Conservation (phyloP, 371 early-diverging fungal species). For the Gilbertella persicaria region DNA sequence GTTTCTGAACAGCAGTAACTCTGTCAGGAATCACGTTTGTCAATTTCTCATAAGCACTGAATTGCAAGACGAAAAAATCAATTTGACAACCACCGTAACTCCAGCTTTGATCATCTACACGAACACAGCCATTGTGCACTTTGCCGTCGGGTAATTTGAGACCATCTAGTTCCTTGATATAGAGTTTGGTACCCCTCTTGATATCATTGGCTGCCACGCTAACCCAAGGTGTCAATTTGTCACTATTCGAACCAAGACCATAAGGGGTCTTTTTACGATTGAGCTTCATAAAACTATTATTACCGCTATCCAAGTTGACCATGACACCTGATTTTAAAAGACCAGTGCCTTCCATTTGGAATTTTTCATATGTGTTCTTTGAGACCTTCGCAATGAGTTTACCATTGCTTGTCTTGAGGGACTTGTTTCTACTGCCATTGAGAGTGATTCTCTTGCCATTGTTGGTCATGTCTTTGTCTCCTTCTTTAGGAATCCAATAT, state of each 20-base stretch:
- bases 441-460: conserved; percentile 21
- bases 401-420: conserved; percentile 17
- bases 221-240: conserved; percentile 41
- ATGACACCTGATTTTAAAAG: conserved; percentile 25
- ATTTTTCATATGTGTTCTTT: conserved; percentile 28
- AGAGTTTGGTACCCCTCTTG: conserved; percentile 49
- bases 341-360: conserved; percentile 40
- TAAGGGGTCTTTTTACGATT: conserved; percentile 17
- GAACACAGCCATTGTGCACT: conserved; percentile 52
- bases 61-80: conserved; percentile 42
- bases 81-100: conserved; percentile 45
- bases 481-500: conserved; percentile 41
- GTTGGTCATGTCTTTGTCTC: conserved; percentile 31
- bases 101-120: conserved; percentile 55
- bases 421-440: conserved; percentile 11
- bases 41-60: conserved; percentile 9
- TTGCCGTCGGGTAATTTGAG: conserved; percentile 42
- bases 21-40: conserved; percentile 13
- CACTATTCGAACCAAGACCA: conserved; percentile 20
- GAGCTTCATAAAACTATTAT: conserved; percentile 11
- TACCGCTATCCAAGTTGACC: conserved; percentile 23
- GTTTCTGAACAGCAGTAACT: conserved; percentile 7
- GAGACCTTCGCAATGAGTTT: conserved; percentile 25
- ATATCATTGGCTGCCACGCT: conserved; percentile 46
- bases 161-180: conserved; percentile 39